Percentiles rank a stretch among this genome's conserved stretches.
Conservation (phyloP, 345 rosid species). For the Syzygium jambos region DNA sequence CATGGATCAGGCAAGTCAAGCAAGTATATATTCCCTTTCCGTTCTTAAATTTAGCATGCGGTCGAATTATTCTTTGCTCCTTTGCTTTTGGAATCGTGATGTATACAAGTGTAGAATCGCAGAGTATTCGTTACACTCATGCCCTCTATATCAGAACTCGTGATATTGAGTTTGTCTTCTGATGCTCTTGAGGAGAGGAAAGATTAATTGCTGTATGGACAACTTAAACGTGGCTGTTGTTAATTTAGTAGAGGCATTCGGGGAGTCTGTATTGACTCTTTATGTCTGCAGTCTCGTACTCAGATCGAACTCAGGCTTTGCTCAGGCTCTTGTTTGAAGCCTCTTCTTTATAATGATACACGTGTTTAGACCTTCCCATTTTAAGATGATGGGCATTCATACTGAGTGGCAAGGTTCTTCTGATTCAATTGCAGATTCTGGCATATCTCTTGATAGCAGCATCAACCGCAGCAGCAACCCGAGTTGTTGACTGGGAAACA, state of each 20-base stretch:
- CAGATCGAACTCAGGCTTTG: background rate
- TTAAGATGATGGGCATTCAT: background rate
- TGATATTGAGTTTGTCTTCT: background rate
- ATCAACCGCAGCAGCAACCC: conserved; percentile 86
- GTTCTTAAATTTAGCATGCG: background rate
- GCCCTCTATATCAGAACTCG: background rate
- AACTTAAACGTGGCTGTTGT: background rate
- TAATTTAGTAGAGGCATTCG: background rate
- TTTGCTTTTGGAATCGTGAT: background rate
- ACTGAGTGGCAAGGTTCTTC: background rate
- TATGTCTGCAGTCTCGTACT: background rate
- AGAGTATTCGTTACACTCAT: background rate
- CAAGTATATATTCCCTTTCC: background rate
- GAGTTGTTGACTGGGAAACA: conserved; percentile 89
- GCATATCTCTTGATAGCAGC: conserved; percentile 91
- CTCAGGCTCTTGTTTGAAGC: background rate
- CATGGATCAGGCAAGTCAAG: conserved; percentile 76
- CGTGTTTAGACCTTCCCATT: background rate
- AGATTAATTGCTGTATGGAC: background rate
- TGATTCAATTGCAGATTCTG: conserved; percentile 41
- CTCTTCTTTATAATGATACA: background rate
- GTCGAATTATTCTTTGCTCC: background rate
- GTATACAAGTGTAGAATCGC: background rate
- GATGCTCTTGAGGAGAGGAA: background rate
- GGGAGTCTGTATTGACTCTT: background rate